A percentile compares a stretch with the other conserved stretches of the same genome.
phyloP scores from a whole-genome alignment of 2,329 filamentous ascomycete genomes.

The Trichoderma gracile region DNA sequence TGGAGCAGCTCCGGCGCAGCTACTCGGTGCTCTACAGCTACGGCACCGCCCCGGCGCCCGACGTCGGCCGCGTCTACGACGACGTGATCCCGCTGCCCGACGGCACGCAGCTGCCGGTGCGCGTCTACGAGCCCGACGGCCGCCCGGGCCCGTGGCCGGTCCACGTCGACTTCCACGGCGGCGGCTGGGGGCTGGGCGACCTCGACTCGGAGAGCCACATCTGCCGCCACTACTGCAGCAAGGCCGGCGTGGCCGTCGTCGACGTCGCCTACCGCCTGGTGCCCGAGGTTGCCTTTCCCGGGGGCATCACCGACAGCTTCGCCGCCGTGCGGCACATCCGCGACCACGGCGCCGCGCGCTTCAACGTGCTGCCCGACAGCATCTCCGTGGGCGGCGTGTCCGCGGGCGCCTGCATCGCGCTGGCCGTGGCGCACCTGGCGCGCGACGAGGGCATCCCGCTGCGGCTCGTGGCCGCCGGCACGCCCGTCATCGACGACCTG shows the following conservation, averaged over 20 bases:
- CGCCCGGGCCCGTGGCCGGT: conserved; percentile 47
- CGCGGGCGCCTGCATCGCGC: conserved; percentile 46
- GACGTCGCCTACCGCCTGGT: conserved; percentile 55
- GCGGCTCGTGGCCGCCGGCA: conserved; percentile 43
- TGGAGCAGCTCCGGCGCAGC: conserved; percentile 41
- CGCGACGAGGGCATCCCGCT: conserved; percentile 43
- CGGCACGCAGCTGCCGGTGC: conserved; percentile 38
- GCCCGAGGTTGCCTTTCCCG: conserved; percentile 52
- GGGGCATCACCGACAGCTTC: conserved; percentile 51
- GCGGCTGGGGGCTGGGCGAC: conserved; percentile 52
- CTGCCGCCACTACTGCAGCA: conserved; percentile 49
- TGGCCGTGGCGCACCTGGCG: conserved; percentile 44
- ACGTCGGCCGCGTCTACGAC: conserved; percentile 44
- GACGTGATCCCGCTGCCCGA: conserved; percentile 38
- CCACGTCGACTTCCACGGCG: conserved; percentile 52
- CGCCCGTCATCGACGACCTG: conserved; percentile 45
- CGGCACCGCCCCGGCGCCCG: conserved; percentile 45
- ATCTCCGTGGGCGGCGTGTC: conserved; percentile 50
- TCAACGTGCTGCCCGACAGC: conserved; percentile 41
- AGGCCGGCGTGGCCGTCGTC: conserved; percentile 48
- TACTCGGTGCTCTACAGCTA: conserved; percentile 50
- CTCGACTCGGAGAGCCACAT: conserved; percentile 52
- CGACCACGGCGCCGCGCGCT: conserved; percentile 37
- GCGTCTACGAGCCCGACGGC: conserved; percentile 47
- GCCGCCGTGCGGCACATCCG: conserved; percentile 46